phyloP scores from a whole-genome alignment of 1,139 yeast genomes.

The Taphrina wiesneri region DNA sequence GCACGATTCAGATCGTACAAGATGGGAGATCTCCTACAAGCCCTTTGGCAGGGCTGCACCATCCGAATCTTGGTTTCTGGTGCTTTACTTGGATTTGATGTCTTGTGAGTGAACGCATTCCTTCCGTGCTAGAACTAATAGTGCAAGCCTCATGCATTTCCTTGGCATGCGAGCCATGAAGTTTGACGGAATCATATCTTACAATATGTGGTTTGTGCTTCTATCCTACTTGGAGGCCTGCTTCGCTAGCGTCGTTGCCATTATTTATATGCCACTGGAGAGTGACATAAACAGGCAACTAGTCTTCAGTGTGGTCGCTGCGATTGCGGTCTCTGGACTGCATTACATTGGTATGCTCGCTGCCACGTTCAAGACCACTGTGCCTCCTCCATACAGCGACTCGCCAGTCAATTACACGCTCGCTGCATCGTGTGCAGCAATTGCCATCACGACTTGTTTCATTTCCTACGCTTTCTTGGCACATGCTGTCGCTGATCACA shows the following conservation, averaged over 20 bases:
- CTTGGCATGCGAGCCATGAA: constrained; percentile 26
- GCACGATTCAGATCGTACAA: not conserved
- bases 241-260: constrained; percentile 18
- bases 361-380: constrained; percentile 20
- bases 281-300: constrained; percentile 11
- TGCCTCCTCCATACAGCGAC: not conserved
- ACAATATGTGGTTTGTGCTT: not conserved
- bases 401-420: constrained; percentile 3
- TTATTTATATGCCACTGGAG: constrained; percentile 16
- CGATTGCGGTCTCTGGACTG: constrained; percentile 15
- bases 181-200: constrained; percentile 11
- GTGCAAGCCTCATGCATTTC: constrained; percentile 11
- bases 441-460: constrained; percentile 21
- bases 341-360: constrained; percentile 30
- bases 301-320: constrained; percentile 18
- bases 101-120: constrained; percentile 9
- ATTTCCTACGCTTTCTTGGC: constrained; percentile 16
- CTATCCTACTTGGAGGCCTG: constrained; percentile 17
- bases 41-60: constrained; percentile 10
- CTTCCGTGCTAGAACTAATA: not conserved
- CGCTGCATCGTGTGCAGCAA: constrained; percentile 17
- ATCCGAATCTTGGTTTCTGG: constrained; percentile 2
- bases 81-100: constrained; percentile 8
- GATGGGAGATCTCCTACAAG: not conserved
- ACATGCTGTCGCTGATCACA: constrained; percentile 16